phyloP scores from a whole-genome alignment of 1,284 basidiomycete genomes.

The Moesziomyces globuligerus region DNA sequence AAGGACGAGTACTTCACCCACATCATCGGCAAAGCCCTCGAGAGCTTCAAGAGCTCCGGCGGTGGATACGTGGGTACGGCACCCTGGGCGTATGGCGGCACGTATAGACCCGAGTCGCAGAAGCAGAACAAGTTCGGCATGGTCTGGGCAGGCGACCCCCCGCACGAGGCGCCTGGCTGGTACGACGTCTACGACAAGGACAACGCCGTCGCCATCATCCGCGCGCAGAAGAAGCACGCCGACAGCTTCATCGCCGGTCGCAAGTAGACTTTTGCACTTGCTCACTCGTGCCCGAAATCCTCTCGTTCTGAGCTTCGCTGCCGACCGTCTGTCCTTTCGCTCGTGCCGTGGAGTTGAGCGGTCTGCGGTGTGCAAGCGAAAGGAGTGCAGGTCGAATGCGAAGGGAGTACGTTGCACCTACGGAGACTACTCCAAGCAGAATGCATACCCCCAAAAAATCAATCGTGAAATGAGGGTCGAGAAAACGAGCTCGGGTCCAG shows the following conservation, averaged over 20 bases:
- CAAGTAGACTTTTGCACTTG: background rate
- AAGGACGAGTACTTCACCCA: slow-evolving; percentile 45
- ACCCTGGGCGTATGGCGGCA: slow-evolving; percentile 53
- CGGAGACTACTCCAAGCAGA: no score
- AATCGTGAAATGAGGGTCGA: no score
- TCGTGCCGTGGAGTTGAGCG: no score
- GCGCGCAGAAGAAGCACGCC: slow-evolving; percentile 15
- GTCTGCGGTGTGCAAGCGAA: no score
- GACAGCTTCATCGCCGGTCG: slow-evolving; percentile 9
- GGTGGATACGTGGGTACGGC: slow-evolving; percentile 20
- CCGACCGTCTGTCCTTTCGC: no score
- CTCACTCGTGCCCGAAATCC: background rate
- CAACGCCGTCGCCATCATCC: slow-evolving; percentile 29
- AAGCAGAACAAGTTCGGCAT: slow-evolving; percentile 32
- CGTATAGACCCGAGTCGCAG: slow-evolving; percentile 44
- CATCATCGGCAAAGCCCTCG: slow-evolving; percentile 28
- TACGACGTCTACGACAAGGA: slow-evolving; percentile 52
- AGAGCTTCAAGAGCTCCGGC: slow-evolving; percentile 19
- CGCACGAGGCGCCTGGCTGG: slow-evolving; percentile 50
- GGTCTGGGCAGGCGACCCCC: slow-evolving; percentile 40
- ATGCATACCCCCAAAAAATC: no score
- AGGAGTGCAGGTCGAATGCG: no score
- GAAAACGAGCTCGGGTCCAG: no score
- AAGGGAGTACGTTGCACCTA: no score
- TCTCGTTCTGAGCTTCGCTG: no score